Percentiles rank a stretch among this genome's conserved stretches.
phyloP scores from a whole-genome alignment of 2,329 filamentous ascomycete species.

The Penicillium sp. region DNA sequence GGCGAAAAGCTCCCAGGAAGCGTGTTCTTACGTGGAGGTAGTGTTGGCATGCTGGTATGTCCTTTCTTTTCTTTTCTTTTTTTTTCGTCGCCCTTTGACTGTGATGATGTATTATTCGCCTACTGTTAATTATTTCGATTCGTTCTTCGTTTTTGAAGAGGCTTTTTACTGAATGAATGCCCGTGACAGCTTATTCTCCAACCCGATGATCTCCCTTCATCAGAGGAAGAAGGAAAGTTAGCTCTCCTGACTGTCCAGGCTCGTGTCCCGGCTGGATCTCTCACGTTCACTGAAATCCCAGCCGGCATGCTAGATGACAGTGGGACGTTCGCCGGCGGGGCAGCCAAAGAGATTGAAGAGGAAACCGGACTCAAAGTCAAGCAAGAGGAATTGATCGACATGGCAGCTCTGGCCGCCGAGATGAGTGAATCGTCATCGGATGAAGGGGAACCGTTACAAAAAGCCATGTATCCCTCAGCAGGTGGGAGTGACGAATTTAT shows the following conservation, averaged over 20 bases:
- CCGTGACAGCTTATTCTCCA: conserved; percentile 48
- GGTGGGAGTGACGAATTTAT: conserved; percentile 57
- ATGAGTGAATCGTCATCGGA: conserved; percentile 8
- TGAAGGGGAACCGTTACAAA: conserved; percentile 38
- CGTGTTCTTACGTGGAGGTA: conserved; percentile 54
- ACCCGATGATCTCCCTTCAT: conserved; percentile 42
- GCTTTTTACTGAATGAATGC: too few relatives aligned
- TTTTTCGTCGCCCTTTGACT: background rate
- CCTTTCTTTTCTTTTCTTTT: background rate
- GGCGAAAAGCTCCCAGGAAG: conserved; percentile 51
- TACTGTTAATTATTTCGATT: too few relatives aligned
- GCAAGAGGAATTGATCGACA: conserved; percentile 47
- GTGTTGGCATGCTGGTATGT: conserved; percentile 52
- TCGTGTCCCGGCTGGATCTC: conserved; percentile 50
- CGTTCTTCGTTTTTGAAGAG: too few relatives aligned
- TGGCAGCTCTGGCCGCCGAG: conserved; percentile 47
- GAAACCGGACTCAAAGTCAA: conserved; percentile 51
- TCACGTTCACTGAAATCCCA: conserved; percentile 52
- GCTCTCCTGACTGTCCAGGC: conserved; percentile 54
- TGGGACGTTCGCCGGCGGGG: conserved; percentile 49
- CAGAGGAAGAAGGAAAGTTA: conserved; percentile 40
- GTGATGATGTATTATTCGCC: too few relatives aligned
- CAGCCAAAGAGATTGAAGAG: conserved; percentile 53
- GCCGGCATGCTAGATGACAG: conserved; percentile 56
- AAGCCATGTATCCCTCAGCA: conserved; percentile 49